Conservation (phyloP, 2,329 filamentous ascomycete genomes). For the Hymenoscyphus linearis region DNA sequence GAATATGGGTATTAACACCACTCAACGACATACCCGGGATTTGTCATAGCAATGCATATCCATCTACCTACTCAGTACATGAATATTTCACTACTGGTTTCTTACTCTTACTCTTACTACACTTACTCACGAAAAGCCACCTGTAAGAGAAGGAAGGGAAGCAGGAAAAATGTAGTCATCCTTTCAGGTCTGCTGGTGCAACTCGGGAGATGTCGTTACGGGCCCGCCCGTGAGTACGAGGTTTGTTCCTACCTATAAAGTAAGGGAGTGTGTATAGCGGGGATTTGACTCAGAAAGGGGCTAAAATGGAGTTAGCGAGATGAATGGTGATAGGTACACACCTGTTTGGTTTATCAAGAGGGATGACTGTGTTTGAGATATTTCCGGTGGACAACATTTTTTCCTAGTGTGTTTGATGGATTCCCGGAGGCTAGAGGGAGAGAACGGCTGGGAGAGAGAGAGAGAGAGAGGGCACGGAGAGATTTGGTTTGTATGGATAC, state of each 20-base stretch:
- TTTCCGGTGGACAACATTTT: no score
- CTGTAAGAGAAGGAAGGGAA: background rate
- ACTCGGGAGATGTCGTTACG: background rate
- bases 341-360: no score
- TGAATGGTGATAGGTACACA: background rate
- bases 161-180: background rate
- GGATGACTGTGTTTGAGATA: no score
- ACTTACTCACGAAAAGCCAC: no score
- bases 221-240: background rate
- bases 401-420: background rate
- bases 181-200: background rate
- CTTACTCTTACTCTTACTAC: no score
- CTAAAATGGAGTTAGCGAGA: no score
- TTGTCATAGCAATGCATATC: background rate
- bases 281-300: no score
- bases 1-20: background rate
- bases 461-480: no score
- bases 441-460: background rate
- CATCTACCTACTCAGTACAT: background rate
- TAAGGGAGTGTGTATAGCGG: background rate
- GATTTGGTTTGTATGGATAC: background rate
- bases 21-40: background rate
- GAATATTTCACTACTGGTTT: no score
- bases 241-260: background rate
- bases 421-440: background rate